Conservation (phyloP, 352 stramenopile genomes). For the Globisporangium perplexum region DNA sequence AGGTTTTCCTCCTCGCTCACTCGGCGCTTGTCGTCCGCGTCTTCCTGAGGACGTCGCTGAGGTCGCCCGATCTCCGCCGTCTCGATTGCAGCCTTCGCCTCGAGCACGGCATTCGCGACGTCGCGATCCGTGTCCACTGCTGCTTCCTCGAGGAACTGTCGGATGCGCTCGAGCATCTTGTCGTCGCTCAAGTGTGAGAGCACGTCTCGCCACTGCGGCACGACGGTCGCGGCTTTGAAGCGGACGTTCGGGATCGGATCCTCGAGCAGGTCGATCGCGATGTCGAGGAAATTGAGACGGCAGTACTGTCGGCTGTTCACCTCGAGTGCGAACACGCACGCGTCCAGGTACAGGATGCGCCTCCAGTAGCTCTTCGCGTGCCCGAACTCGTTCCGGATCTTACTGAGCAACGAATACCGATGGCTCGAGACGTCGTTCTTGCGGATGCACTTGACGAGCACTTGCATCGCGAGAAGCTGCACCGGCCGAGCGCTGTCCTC, state of each 20-base stretch:
- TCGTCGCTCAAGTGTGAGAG: constrained; percentile 52
- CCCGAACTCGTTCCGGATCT: constrained; percentile 64
- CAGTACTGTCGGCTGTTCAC: constrained; percentile 76
- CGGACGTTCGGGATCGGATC: constrained; percentile 71
- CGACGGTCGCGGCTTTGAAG: constrained; percentile 57
- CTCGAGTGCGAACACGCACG: constrained; percentile 46
- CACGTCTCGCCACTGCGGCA: constrained; percentile 61
- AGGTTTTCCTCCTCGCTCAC: constrained; percentile 55
- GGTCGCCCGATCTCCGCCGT: constrained; percentile 21
- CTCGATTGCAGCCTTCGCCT: constrained; percentile 44
- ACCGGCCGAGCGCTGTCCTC: constrained; percentile 72
- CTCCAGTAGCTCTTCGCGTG: constrained; percentile 73
- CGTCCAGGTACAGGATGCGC: constrained; percentile 68
- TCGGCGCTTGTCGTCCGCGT: constrained; percentile 55
- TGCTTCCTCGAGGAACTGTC: constrained; percentile 55
- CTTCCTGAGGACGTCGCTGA: constrained; percentile 40
- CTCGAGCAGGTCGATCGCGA: constrained; percentile 70
- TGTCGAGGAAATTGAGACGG: constrained; percentile 66
- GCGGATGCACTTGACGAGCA: constrained; percentile 62
- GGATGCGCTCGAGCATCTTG: constrained; percentile 69
- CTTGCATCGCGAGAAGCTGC: constrained; percentile 57
- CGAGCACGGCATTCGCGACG: constrained; percentile 39
- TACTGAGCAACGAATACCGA: constrained; percentile 62
- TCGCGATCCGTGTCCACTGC: constrained; percentile 62
- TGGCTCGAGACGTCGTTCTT: constrained; percentile 63